Conservation (phyloP, 2,329 filamentous ascomycete species). For the Phialophora verrucosa region DNA sequence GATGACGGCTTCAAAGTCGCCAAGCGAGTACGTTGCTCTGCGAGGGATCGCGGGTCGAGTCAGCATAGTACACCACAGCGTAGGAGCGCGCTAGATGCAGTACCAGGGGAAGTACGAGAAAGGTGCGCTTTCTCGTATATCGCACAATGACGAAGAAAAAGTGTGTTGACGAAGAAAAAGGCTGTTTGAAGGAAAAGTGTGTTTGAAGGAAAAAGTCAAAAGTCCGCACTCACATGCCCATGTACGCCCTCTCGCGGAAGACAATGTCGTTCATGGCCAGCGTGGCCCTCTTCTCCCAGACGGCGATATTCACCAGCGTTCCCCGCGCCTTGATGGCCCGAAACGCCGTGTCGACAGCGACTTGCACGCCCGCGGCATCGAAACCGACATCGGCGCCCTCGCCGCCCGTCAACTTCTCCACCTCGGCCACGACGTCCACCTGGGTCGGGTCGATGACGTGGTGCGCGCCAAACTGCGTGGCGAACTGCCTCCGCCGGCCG, state of each 20-base stretch:
- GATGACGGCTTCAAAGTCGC: slow-evolving; percentile 57
- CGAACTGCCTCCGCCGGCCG: slow-evolving; percentile 55
- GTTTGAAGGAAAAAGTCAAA: too few species aligned
- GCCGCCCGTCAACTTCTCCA: slow-evolving; percentile 46
- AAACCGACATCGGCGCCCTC: slow-evolving; percentile 59
- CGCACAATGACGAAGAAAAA: too few species aligned
- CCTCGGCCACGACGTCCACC: slow-evolving; percentile 52
- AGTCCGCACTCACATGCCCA: slow-evolving; percentile 48
- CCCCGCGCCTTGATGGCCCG: slow-evolving; percentile 57
- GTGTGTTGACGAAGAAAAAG: neutral
- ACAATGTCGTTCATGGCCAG: slow-evolving; percentile 59
- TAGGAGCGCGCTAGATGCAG: too few species aligned
- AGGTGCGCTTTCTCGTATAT: too few species aligned
- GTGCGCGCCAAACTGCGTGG: slow-evolving; percentile 58
- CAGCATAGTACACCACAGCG: neutral
- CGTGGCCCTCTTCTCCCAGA: slow-evolving; percentile 60
- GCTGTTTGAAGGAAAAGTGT: too few species aligned
- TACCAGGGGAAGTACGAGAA: too few species aligned
- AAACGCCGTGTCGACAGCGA: slow-evolving; percentile 56
- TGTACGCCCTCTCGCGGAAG: slow-evolving; percentile 60
- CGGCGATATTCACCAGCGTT: slow-evolving; percentile 61
- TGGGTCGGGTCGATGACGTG: slow-evolving; percentile 58
- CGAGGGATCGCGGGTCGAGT: neutral
- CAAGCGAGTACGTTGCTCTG: slow-evolving; percentile 56
- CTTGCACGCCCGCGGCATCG: slow-evolving; percentile 61